These are phyloP conservation scores for Mycosphaerelloides madeirae DNA, from an alignment of 2,329 filamentous ascomycete species.

Conservation along the genomic window DNA sequence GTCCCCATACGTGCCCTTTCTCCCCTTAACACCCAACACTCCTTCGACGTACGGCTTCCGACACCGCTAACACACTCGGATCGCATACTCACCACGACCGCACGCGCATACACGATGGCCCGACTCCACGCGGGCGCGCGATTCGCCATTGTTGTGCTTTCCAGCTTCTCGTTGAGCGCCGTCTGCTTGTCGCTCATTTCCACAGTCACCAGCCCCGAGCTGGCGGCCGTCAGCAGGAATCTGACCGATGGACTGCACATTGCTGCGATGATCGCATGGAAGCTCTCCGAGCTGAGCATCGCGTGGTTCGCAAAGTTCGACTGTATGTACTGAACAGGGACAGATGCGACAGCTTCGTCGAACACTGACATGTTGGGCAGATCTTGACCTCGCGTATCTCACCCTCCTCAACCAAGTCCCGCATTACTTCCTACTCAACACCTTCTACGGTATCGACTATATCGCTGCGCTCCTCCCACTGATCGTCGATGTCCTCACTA, in stretches of 20 bases:
- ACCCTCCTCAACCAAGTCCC: conserved; percentile 68
- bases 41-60: too few species aligned
- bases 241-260: conserved; percentile 61
- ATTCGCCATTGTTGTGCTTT: conserved; percentile 43
- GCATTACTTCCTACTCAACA: conserved; percentile 66
- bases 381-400: conserved; percentile 42
- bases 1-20: too few species aligned
- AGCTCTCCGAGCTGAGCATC: conserved; percentile 62
- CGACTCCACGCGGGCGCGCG: conserved; percentile 35
- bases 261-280: conserved; percentile 49
- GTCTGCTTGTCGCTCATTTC: conserved; percentile 60
- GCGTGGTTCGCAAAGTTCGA: conserved; percentile 73
- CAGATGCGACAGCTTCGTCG: background rate
- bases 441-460: conserved; percentile 69
- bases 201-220: conserved; percentile 58
- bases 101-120: conserved; percentile 10
- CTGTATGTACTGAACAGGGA: conserved; percentile 44
- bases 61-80: too few species aligned
- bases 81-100: conserved; percentile 11
- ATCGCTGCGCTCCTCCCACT: conserved; percentile 59
- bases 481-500: conserved; percentile 63
- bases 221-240: conserved; percentile 62
- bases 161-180: conserved; percentile 59
- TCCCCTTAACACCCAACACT: too few species aligned
- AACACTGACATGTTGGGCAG: conserved; percentile 23